Base-by-base conservation (phyloP, 805 yeast genomes). In the Candida dendrica region DNA sequence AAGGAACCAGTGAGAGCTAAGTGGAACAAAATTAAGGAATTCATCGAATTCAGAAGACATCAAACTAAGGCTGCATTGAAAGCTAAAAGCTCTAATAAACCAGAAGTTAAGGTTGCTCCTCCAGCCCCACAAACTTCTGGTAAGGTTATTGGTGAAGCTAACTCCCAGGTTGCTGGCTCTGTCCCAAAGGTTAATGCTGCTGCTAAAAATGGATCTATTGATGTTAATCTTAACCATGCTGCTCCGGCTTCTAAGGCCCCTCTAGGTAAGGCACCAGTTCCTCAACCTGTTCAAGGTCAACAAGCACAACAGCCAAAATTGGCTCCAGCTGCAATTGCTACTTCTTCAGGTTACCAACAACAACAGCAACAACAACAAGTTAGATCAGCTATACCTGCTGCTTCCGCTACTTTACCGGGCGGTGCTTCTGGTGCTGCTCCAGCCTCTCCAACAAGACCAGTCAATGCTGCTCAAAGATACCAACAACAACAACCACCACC, bases 11-110 rank as follows among this genome's bases (percentile, higher is more conserved):
- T 47, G 6, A 61, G 55, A 39, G 53, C 58, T 10, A 55, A 60
- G 38, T 73, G 79, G 77, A 41, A 50, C 6, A 49, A 53, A 18
- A 38, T 65, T 16, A 70, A 68, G 52, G 59, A 61, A 15, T 73
- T 72, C 46, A 46, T 75, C 16, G 64, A 64, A 42, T 50, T 58
- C 31, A 71, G 66, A 56, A 56, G 74, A 61, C 52, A 59, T 44
- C 59, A 64, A 50, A 57, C 65, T 35, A 15, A 38, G 11, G 39
- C 44, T 24, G 42, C 43, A 24, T 37, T 36, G 31, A 43, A 42
- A 3, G 49, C 48, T 8, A 40, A 35, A 37, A 18, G 32, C 7
- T 7, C 22, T 14, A 29, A 34, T 19, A n/a, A 22, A 8, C 26
- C 34, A 14, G 18, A 15, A 10, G n/a, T 29, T 24, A 4, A 7